Conservation (phyloP, 805 yeast genomes). For the Lipomyces orientalis region DNA sequence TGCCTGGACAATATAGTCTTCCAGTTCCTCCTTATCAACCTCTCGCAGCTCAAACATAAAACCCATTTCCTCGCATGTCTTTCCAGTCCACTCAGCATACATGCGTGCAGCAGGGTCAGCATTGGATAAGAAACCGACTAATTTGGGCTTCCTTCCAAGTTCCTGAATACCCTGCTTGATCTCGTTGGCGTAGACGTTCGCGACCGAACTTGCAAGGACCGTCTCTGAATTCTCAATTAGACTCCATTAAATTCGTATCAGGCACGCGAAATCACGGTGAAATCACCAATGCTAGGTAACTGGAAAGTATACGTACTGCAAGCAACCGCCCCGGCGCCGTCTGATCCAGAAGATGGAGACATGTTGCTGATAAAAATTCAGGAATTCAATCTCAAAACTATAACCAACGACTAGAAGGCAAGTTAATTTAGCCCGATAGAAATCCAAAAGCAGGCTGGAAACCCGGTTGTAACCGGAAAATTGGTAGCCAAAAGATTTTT, state of each 20-base stretch:
- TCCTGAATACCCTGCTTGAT: slow-evolving; percentile 61
- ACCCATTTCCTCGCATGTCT: slow-evolving; percentile 85
- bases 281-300: slow-evolving; percentile 3
- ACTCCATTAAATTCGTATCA: neutral
- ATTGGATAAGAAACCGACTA: slow-evolving; percentile 93
- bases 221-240: slow-evolving; percentile 16
- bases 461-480: neutral
- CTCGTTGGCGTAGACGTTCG: slow-evolving; percentile 80
- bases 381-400: neutral
- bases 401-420: neutral
- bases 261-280: neutral
- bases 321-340: neutral
- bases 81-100: slow-evolving; percentile 96
- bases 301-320: neutral
- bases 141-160: slow-evolving; percentile 65
- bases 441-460: neutral
- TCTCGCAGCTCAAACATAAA: slow-evolving; percentile 79
- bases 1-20: slow-evolving; percentile 80
- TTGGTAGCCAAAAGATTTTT: neutral
- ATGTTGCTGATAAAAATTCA: neutral
- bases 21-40: slow-evolving; percentile 80
- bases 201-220: slow-evolving; percentile 76
- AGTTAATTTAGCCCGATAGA: neutral
- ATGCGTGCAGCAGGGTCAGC: slow-evolving; percentile 92
- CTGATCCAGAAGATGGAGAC: neutral